A percentile compares a stretch with the other conserved stretches of the same genome.
Evolutionary conservation across 1,284 basidiomycete genomes (phyloP).

Genomic region (Malassezia globosa): DNA sequence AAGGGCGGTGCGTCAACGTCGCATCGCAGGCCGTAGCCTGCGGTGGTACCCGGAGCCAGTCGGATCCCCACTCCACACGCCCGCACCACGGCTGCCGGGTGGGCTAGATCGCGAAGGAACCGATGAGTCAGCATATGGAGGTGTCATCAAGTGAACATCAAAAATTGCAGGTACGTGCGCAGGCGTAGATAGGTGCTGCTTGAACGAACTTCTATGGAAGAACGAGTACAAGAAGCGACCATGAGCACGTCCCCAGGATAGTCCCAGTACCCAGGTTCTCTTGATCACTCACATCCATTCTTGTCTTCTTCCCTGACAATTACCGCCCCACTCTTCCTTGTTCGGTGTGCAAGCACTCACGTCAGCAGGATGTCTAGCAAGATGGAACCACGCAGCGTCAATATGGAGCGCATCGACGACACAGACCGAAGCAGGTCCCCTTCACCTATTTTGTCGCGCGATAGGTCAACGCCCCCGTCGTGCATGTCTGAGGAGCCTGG

Average conservation of each 20-base stretch:
- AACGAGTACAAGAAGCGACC: background rate
- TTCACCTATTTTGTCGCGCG: slow-evolving; percentile 2
- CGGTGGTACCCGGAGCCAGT: no score
- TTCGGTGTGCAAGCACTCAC: no score
- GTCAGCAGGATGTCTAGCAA: background rate
- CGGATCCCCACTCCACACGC: no score
- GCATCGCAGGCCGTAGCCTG: no score
- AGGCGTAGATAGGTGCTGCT: background rate
- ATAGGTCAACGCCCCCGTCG: background rate
- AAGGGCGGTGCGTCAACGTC: no score
- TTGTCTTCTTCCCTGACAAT: no score
- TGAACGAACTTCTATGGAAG: slow-evolving; percentile 6
- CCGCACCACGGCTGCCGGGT: no score
- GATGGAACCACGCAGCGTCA: background rate
- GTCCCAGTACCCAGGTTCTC: no score
- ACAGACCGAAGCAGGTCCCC: slow-evolving; percentile 3
- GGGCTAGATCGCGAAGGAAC: no score
- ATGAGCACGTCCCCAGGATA: background rate
- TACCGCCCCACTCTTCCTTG: no score
- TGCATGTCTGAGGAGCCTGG: background rate
- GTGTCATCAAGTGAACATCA: no score
- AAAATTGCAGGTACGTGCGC: background rate
- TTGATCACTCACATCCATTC: background rate
- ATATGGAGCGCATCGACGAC: background rate
- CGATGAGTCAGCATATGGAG: no score